Percentiles rank a stretch among this genome's conserved stretches.
These are phyloP conservation scores for Tanacetum coccineum DNA, from an alignment of 129 eudicot genomes.

Conservation along the genomic window DNA sequence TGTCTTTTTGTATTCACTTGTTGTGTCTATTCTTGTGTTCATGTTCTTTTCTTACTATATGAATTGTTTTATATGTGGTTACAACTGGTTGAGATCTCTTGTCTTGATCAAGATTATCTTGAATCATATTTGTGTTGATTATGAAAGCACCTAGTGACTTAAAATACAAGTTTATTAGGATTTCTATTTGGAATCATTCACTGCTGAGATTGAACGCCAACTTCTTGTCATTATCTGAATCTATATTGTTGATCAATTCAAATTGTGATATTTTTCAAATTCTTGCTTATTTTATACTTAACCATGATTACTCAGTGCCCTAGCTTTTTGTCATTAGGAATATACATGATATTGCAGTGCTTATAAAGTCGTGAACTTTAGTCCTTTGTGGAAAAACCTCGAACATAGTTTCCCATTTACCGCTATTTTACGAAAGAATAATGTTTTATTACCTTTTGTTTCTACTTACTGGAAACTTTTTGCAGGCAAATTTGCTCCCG, in stretches of 20 bases:
- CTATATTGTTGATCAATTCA: not conserved
- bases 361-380: too few relatives aligned
- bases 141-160: not conserved
- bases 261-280: not conserved
- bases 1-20: too few relatives aligned
- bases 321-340: not conserved
- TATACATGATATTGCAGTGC: not conserved
- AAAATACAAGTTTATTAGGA: not conserved
- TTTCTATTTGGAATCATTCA: not conserved
- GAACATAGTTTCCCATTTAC: too few relatives aligned
- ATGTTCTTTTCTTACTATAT: not conserved
- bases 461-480: conserved; percentile 20
- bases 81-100: conserved; percentile 1
- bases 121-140: not conserved
- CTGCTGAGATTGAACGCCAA: not conserved
- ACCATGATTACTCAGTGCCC: not conserved
- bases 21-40: too few relatives aligned
- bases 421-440: too few relatives aligned
- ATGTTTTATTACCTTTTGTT: not conserved
- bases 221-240: not conserved
- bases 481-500: conserved; percentile 76
- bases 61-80: not conserved
- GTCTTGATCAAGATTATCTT: not conserved
- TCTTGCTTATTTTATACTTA: not conserved
- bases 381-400: too few relatives aligned